Evolutionary conservation across 805 yeast genomes (phyloP).

Genomic region (Kodamaea jinghongensis): DNA sequence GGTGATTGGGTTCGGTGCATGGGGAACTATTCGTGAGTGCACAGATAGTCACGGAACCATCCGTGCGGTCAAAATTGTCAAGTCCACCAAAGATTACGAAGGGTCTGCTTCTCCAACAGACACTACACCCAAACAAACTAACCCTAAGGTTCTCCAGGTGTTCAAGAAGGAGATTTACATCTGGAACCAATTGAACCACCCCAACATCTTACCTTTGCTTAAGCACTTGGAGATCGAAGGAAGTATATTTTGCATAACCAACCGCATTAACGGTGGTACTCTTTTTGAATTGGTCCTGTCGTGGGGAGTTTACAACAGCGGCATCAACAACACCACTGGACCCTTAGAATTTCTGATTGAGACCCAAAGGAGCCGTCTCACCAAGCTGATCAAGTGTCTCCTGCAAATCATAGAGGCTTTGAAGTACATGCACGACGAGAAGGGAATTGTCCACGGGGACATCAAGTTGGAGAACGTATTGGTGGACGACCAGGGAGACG

Average conservation of each 20-base stretch:
- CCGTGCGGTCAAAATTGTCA: constrained; percentile 62
- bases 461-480: constrained; percentile 79
- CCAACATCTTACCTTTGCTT: constrained; percentile 60
- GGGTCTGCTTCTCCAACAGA: constrained; percentile 10
- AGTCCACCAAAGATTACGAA: constrained; percentile 25
- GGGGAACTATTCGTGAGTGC: constrained; percentile 83
- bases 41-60: constrained; percentile 29
- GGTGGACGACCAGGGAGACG: constrained; percentile 37
- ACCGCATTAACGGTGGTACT: constrained; percentile 71
- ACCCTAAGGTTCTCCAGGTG: constrained; percentile 50
- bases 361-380: constrained; percentile 32
- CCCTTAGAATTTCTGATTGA: constrained; percentile 27
- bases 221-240: constrained; percentile 59
- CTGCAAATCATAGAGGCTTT: constrained; percentile 58
- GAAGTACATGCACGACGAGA: constrained; percentile 52
- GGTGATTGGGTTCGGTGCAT: constrained; percentile 84
- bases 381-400: constrained; percentile 15
- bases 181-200: constrained; percentile 71
- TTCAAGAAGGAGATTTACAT: constrained; percentile 70
- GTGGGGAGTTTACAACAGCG: constrained; percentile 53
- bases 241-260: constrained; percentile 71
- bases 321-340: constrained; percentile 24
- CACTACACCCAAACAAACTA: constrained; percentile 23
- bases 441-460: constrained; percentile 76
- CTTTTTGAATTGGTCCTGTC: constrained; percentile 68